Percentiles rank a stretch among this genome's conserved stretches.
phyloP scores from a whole-genome alignment of 768 basidiomycete genomes.

The Cyathus striatus region DNA sequence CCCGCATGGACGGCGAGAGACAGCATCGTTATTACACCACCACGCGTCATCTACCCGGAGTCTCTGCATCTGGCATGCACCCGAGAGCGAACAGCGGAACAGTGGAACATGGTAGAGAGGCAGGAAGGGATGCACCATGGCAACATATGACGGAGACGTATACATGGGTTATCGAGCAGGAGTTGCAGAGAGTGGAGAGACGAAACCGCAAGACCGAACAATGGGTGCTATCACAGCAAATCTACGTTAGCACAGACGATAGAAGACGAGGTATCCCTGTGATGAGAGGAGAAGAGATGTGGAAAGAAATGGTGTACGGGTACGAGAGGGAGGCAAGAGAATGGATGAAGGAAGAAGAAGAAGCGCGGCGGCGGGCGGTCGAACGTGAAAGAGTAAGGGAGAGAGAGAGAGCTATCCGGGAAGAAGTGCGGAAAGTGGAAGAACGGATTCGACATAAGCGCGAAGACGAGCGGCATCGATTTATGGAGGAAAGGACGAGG shows the following conservation, averaged over 20 bases:
- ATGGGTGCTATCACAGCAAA: conserved; percentile 63
- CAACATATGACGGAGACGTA: conserved; percentile 38
- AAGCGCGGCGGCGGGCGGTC: conserved; percentile 34
- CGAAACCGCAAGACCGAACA: conserved; percentile 50
- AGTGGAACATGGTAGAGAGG: neutral
- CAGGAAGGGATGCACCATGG: conserved; percentile 22
- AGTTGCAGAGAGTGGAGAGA: conserved; percentile 34
- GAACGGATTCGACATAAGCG: conserved; percentile 43
- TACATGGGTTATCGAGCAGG: conserved; percentile 51
- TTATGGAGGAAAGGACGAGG: conserved; percentile 43
- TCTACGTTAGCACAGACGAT: conserved; percentile 23
- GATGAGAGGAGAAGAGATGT: conserved; percentile 33
- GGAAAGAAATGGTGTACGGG: conserved; percentile 49
- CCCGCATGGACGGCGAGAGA: neutral
- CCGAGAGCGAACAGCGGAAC: conserved; percentile 6
- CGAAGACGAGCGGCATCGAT: conserved; percentile 41
- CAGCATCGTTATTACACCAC: no score
- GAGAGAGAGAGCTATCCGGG: conserved; percentile 40
- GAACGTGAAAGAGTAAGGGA: conserved; percentile 42
- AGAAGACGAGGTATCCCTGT: conserved; percentile 7
- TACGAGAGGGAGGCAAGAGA: conserved; percentile 46
- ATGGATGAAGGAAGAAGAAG: conserved; percentile 49
- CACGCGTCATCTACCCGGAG: no score
- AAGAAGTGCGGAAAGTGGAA: conserved; percentile 53
- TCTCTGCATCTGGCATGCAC: conserved; percentile 8